Conservation (phyloP, 1,284 basidiomycete genomes). For the Ceraceosorus guamensis region DNA sequence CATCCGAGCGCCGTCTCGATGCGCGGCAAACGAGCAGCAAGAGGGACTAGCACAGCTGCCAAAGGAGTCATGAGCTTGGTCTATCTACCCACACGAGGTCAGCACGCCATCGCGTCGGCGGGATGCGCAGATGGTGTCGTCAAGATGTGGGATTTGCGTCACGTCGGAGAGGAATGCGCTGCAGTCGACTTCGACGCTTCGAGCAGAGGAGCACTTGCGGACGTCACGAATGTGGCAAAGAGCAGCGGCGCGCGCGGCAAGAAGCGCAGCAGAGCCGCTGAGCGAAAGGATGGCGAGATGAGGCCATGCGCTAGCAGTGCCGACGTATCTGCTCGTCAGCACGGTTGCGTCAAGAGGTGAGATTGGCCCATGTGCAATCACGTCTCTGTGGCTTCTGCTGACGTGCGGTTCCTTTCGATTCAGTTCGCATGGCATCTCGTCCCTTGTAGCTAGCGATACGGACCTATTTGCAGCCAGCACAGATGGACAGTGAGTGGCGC, state of each 20-base stretch:
- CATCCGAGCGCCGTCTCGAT: too few relatives aligned
- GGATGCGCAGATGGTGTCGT: slow-evolving; percentile 36
- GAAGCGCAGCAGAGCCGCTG: not conserved
- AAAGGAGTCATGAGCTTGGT: slow-evolving; percentile 34
- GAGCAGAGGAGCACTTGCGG: not conserved
- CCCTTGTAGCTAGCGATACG: slow-evolving; percentile 14
- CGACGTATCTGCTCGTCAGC: slow-evolving; percentile 1
- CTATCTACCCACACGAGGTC: slow-evolving; percentile 24
- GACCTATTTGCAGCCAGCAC: slow-evolving; percentile 28
- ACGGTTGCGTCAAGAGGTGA: slow-evolving; percentile 2
- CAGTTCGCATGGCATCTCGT: slow-evolving; percentile 40
- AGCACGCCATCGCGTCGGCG: slow-evolving; percentile 28
- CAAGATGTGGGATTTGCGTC: slow-evolving; percentile 43
- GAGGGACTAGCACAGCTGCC: too few relatives aligned
- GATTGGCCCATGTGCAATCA: not conserved
- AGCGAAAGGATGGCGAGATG: not conserved
- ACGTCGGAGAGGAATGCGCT: not conserved
- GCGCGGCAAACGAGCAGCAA: too few relatives aligned
- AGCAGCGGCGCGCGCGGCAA: not conserved
- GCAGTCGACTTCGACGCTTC: not conserved
- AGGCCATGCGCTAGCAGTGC: not conserved
- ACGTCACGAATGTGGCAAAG: not conserved
- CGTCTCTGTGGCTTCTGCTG: too few relatives aligned
- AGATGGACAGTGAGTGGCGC: slow-evolving; percentile 15
- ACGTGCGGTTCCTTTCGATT: too few relatives aligned